Percentiles rank a stretch among this genome's conserved stretches.
These are phyloP conservation scores for Rhynchosporium agropyri DNA, from an alignment of 2,329 filamentous ascomycete species.

Conservation along the genomic window DNA sequence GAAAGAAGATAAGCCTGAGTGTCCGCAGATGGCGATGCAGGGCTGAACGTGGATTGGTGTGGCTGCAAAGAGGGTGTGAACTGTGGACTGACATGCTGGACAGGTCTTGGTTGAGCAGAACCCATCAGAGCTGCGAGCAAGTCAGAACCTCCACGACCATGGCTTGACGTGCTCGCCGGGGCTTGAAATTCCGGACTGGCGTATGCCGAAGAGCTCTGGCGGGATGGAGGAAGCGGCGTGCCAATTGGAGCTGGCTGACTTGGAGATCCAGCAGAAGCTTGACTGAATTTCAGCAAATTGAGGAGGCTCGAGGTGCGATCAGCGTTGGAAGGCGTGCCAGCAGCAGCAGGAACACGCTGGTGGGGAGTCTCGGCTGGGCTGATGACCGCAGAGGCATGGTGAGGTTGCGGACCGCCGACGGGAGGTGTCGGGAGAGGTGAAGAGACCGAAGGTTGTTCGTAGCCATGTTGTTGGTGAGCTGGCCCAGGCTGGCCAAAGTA, in stretches of 20 bases:
- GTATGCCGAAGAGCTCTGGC: constrained; percentile 36
- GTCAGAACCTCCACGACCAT: constrained; percentile 35
- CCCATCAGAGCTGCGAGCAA: constrained; percentile 42
- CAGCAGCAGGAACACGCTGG: constrained; percentile 44
- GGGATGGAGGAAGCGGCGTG: constrained; percentile 38
- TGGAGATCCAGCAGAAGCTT: constrained; percentile 44
- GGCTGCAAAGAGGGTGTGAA: constrained; percentile 35
- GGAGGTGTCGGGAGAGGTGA: constrained; percentile 61
- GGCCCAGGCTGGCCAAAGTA: constrained; percentile 37
- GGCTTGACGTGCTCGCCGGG: constrained; percentile 28
- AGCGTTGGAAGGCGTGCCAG: constrained; percentile 43
- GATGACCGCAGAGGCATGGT: constrained; percentile 59
- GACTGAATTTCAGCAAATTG: constrained; percentile 66
- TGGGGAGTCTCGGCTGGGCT: constrained; percentile 54
- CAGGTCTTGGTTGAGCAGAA: constrained; percentile 33
- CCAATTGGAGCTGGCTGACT: constrained; percentile 38
- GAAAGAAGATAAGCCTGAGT: constrained; percentile 86
- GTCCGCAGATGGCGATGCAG: constrained; percentile 62
- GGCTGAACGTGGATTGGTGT: constrained; percentile 39
- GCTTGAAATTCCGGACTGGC: constrained; percentile 30
- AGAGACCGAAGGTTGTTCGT: constrained; percentile 59
- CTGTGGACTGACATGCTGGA: constrained; percentile 35
- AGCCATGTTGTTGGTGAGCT: constrained; percentile 42
- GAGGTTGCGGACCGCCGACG: constrained; percentile 54
- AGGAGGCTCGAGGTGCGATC: constrained; percentile 61